A percentile compares a stretch with the other conserved stretches of the same genome.
These are phyloP conservation scores for Leishmania turanica DNA, from an alignment of 208 protist genomes.

Conservation along the genomic window DNA sequence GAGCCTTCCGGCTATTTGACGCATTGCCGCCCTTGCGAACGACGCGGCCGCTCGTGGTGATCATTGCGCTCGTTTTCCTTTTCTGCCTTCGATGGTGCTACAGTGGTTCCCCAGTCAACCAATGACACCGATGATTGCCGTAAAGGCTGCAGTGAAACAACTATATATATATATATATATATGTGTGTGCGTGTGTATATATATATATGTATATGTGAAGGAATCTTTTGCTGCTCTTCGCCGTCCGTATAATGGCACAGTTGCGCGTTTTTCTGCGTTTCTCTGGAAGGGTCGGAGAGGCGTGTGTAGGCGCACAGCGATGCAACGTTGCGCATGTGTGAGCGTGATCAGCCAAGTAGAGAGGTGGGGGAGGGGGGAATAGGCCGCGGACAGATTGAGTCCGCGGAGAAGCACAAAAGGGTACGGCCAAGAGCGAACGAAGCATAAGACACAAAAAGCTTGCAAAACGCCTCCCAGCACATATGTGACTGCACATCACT, in stretches of 20 bases:
- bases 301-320: neutral
- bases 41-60: conserved; percentile 72
- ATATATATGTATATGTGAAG: neutral
- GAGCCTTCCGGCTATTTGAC: conserved; percentile 22
- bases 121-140: neutral
- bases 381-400: neutral
- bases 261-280: neutral
- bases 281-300: neutral
- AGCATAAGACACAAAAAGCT: neutral
- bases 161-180: neutral
- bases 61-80: conserved; percentile 33
- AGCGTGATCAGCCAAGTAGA: neutral
- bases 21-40: conserved; percentile 59
- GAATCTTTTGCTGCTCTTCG: neutral
- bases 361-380: neutral
- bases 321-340: neutral
- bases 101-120: neutral
- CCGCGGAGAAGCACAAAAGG: neutral
- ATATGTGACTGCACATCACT: neutral
- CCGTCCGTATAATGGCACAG: neutral
- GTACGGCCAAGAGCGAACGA: neutral
- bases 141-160: neutral
- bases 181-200: neutral
- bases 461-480: neutral
- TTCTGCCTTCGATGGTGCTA: neutral